Evolutionary conservation across 2,329 filamentous ascomycete genomes (phyloP), one percentile per base, ranked within the genome.

Genomic region (Hypoxylon sp.): DNA sequence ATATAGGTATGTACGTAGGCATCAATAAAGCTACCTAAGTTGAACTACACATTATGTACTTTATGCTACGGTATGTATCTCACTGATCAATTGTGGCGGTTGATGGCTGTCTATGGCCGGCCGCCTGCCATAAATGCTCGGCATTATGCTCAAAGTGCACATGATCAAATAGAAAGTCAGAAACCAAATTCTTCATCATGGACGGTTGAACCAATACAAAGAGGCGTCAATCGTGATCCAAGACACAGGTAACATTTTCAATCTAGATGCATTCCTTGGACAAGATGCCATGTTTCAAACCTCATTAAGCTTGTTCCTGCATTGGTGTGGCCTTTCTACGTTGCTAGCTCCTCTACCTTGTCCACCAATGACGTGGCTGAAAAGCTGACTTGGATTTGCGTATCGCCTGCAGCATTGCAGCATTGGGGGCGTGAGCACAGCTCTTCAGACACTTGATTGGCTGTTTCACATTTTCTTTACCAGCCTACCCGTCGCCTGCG

Each of bases 391-490:
- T 42, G 32, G 36, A 45, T 20, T 49, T 57, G 53, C 49, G 56
- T 57, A 61, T 57, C 59, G 59, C 59, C 47, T 20, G 37, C 41
- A 47, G 19, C 7, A 31, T 50, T 20, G 37, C 41, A 47, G 19
- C 7, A 31, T 50, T 47, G 42, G 52, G 37, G 55, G 56, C 29
- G 41, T 25, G 46, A 42, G 47, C 41, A 50, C 40, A 61, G 51
- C 55, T 59, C 51, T 40, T 51, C 54, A 49, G 42, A 26, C 19
- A 6, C 17, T 32, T 64, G 34, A 65, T 66, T 66, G 64, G 64
- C 29, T 34, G 42, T 55, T 46, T 59, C 55, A 58, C 46, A 57
- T 43, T 50, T 46, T 52, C 5, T 52, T 47, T 43, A 50, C 37
- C 27, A 41, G 31, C 51, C 49, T 59, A 50, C 49, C 53, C 42